A percentile compares a stretch with the other conserved stretches of the same genome.
Evolutionary conservation across 2,329 filamentous ascomycete genomes (phyloP).

Genomic region (Trichoderma hamatum): DNA sequence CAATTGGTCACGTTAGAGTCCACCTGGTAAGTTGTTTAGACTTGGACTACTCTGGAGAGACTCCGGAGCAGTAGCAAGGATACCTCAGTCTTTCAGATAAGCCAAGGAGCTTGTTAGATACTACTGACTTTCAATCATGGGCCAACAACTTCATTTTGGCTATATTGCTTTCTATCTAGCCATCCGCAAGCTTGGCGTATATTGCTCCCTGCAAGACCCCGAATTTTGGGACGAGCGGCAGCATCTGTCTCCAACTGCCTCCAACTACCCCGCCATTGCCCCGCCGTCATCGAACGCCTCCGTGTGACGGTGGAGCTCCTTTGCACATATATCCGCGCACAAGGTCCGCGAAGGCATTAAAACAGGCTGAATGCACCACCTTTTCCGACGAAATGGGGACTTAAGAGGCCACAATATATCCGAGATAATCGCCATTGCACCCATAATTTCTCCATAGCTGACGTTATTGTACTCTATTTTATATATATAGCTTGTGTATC

Average conservation of each 20-base stretch:
- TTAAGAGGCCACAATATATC: slow-evolving; percentile 7
- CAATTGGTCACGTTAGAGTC: too few species aligned
- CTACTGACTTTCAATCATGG: neutral
- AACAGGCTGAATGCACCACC: slow-evolving; percentile 21
- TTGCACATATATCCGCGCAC: slow-evolving; percentile 18
- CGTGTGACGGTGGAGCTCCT: neutral
- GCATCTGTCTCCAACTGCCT: neutral
- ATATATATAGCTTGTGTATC: neutral
- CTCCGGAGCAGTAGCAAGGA: neutral
- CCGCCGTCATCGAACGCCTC: slow-evolving; percentile 18
- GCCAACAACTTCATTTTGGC: neutral
- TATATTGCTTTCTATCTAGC: slow-evolving; percentile 6
- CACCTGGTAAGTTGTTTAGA: too few species aligned
- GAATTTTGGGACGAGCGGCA: neutral
- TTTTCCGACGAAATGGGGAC: neutral
- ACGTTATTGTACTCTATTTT: neutral
- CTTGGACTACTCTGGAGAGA: too few species aligned
- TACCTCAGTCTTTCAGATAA: neutral
- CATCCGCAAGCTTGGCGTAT: neutral
- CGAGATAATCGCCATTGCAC: slow-evolving; percentile 16
- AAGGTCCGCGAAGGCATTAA: neutral
- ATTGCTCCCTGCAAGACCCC: neutral
- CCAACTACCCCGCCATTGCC: slow-evolving; percentile 26
- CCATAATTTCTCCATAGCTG: slow-evolving; percentile 11
- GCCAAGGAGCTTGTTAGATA: neutral